A percentile compares a stretch with the other conserved stretches of the same genome.
Evolutionary conservation across 2,329 filamentous ascomycete species (phyloP).

Genomic region (Stylonectria norvegica): DNA sequence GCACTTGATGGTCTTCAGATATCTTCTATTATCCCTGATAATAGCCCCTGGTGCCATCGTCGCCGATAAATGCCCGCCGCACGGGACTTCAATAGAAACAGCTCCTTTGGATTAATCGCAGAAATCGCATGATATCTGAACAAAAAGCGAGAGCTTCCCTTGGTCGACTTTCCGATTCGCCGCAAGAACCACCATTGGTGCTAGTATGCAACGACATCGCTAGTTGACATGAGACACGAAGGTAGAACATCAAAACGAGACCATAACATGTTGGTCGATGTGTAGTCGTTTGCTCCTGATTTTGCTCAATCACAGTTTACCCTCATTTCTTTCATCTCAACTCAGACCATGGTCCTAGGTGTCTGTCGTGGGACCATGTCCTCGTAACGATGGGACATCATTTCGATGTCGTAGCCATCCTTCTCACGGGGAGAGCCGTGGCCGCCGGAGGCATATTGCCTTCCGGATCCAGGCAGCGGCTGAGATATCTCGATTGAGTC

Average conservation of each 20-base stretch:
- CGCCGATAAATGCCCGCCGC: neutral
- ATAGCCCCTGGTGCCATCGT: neutral
- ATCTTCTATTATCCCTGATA: neutral
- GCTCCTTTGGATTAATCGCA: neutral
- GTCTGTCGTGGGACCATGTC: constrained; percentile 53
- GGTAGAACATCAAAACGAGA: neutral
- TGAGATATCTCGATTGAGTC: constrained; percentile 46
- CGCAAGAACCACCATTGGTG: neutral
- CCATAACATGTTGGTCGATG: neutral
- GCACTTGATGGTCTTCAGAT: neutral
- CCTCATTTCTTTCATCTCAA: neutral
- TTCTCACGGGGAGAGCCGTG: constrained; percentile 36
- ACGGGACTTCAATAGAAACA: neutral
- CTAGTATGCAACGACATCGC: neutral
- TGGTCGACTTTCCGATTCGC: neutral
- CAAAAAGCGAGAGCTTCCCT: neutral
- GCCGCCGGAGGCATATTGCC: constrained; percentile 34
- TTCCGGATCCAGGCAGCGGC: constrained; percentile 47
- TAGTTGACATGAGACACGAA: neutral
- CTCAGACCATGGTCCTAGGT: constrained; percentile 43
- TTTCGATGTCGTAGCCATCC: constrained; percentile 45
- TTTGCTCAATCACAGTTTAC: neutral
- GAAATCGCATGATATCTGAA: neutral
- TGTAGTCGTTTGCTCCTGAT: neutral
- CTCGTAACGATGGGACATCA: constrained; percentile 53